Percentiles rank a stretch among this genome's conserved stretches.
Evolutionary conservation across 371 early-diverging fungal species (phyloP).

Genomic region (Mucor lusitanicus): DNA sequence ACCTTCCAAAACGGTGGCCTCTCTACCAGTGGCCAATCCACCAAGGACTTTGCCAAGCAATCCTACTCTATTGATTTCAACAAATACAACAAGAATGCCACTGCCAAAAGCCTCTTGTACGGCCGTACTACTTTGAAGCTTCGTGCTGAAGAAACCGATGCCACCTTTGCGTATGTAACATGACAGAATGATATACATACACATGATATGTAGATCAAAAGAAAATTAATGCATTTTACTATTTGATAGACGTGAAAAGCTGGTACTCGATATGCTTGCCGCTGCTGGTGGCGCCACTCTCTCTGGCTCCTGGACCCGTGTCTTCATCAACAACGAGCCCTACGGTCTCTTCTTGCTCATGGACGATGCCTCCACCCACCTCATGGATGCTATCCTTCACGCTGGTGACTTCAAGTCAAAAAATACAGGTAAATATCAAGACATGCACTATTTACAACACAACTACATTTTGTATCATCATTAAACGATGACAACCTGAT

Average conservation of each 20-base stretch:
- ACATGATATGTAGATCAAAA: neutral
- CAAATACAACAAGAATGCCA: slow-evolving; percentile 37
- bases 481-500: neutral
- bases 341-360: slow-evolving; percentile 59
- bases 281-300: slow-evolving; percentile 58
- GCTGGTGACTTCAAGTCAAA: slow-evolving; percentile 31
- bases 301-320: slow-evolving; percentile 49
- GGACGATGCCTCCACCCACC: slow-evolving; percentile 55
- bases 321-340: slow-evolving; percentile 53
- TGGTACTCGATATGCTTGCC: slow-evolving; percentile 49
- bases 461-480: neutral
- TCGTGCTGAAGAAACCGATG: slow-evolving; percentile 56
- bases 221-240: neutral
- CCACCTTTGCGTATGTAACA: slow-evolving; percentile 43
- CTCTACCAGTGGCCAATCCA: slow-evolving; percentile 57
- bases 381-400: slow-evolving; percentile 43
- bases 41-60: slow-evolving; percentile 58
- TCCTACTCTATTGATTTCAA: slow-evolving; percentile 56
- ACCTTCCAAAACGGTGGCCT: slow-evolving; percentile 45
- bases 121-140: slow-evolving; percentile 54
- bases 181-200: neutral
- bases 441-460: neutral
- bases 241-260: slow-evolving; percentile 48
- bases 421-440: slow-evolving; percentile 25
- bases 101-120: slow-evolving; percentile 31